Evolutionary conservation across 495 filamentous ascomycete genomes (phyloP), one percentile per base, ranked within the genome.

Genomic region (Aspergillus asperescens): DNA sequence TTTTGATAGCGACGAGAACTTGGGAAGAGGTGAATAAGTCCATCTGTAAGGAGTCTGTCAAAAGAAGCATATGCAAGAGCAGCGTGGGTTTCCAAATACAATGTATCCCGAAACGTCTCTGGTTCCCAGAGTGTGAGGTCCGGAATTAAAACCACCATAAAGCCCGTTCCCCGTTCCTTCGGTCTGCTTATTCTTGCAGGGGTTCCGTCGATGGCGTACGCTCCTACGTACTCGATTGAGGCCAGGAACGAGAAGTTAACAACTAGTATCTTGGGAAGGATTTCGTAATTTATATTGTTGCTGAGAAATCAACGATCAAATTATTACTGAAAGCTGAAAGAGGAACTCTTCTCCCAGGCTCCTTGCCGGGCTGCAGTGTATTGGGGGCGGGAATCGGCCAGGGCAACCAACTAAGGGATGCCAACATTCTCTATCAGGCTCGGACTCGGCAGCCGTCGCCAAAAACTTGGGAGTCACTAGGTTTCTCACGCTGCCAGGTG

Each of bases 171-270:
- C 6, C 16, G 32, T 2, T 35, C 32, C 16, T 28, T 35, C 15
- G 16, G 16, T 35, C 32, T n/a, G 32, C 32, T 35, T 35, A n/a
- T 35, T 35, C n/a, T n/a, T 27, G 25, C 42, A 5, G 15, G 18
- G 42, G 42, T 20, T 46, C 42, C 27, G 27, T 46, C 20, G 42
- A 46, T 46, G 42, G 42, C 42, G 42, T 46, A 9, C 27, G 16
- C 41, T 9, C 28, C 42, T 27, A 46, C 42, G 42, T 46, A n/a
- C n/a, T n/a, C 28, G 13, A 29, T 13, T 13, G n/a, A 29, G 24
- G n/a, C 25, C 15, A 31, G 25, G n/a, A n/a, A 16, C 41, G 9
- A 13, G 4, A n/a, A n/a, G n/a, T n/a, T n/a, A n/a, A 35, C 32
- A 12, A 20, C 39, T 35, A 42, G 20, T 27, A 44, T 44, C 24